Base-by-base conservation (phyloP, 192 early-diverging fungal species). In the Coemansia sp. region DNA sequence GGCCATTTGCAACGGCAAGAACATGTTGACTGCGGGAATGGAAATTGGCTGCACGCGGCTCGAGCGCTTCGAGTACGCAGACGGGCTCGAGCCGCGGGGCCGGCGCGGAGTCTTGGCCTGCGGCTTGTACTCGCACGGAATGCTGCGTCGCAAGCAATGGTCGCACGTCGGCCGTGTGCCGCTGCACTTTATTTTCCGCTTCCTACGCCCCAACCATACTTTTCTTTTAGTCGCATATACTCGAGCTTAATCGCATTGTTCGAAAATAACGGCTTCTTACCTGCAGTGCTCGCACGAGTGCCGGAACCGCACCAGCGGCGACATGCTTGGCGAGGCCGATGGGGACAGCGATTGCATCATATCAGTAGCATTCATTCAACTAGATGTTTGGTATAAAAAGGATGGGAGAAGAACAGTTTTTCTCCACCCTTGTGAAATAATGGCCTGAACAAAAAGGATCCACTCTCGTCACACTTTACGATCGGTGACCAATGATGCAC, bases 281-380 rank as follows among this genome's bases (percentile, higher is more conserved):
- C 75, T 56, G 63, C 77, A 80, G 63, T 80, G 67, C 22, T 80
- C 77, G 58, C 77, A 80, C 15, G 77, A 80, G 69, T 80, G 77
- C 43, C 77, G 68, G 53, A 68, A 74, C 12, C 77, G 68, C 14
- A 80, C 56, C 11, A 72, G 37, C 35, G 73, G 62, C 48, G 29
- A 35, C 11, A 58, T 61, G 25, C 49, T 22, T 12, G 62, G 55
- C n/a, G 67, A 53, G 48, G 60, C 54, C 15, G 67, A 45, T 2
- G 49, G 58, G 2, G 63, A 38, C 51, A 62, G 4, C 43, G 56
- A 27, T 43, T 67, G 66, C 56, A 56, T 47, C 3, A 58, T 43
- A 58, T 39, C 39, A 15, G 38, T 58, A 25, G 38, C 39, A 23
- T 45, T 58, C 57, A 58, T 58, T 43, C 35, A 8, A 49, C 6